A percentile compares a stretch with the other conserved stretches of the same genome.
Evolutionary conservation across 306 rosid genomes (phyloP).

Genomic region (Aeschynomene evenia): DNA sequence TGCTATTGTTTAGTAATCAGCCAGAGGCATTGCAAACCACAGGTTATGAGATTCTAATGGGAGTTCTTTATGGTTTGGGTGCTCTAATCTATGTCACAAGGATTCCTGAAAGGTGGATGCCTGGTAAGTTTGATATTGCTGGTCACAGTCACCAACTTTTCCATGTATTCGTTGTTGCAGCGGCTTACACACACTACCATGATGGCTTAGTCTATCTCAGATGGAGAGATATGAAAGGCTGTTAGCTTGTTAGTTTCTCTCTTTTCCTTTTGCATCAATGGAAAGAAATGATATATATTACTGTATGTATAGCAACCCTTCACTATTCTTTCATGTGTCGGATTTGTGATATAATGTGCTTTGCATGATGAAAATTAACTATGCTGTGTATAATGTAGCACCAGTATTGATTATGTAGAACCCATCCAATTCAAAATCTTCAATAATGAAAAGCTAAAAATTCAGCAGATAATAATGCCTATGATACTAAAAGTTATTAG

Average conservation of each 20-base stretch:
- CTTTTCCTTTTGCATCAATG: background rate
- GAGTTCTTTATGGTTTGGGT: slow-evolving; percentile 57
- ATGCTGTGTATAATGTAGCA: background rate
- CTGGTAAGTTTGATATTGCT: slow-evolving; percentile 68
- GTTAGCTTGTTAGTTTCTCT: slow-evolving; percentile 25
- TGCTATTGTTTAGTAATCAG: slow-evolving; percentile 40
- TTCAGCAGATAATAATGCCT: background rate
- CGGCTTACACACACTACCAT: slow-evolving; percentile 56
- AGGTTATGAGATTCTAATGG: slow-evolving; percentile 57
- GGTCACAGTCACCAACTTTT: slow-evolving; percentile 69
- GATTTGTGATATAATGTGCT: background rate
- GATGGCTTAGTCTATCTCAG: slow-evolving; percentile 51
- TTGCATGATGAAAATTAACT: background rate
- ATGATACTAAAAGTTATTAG: background rate
- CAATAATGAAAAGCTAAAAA: background rate
- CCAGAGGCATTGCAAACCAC: slow-evolving; percentile 53
- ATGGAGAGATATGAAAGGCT: slow-evolving; percentile 59
- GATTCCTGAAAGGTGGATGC: slow-evolving; percentile 64
- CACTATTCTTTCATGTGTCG: background rate
- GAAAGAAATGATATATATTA: background rate
- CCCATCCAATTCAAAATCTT: background rate
- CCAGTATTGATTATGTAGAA: background rate
- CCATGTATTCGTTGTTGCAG: slow-evolving; percentile 69
- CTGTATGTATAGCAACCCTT: too few relatives aligned
- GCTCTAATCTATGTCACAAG: slow-evolving; percentile 57